These are phyloP conservation scores for Pythium brachiatum DNA, from an alignment of 352 stramenopile species.

Conservation along the genomic window DNA sequence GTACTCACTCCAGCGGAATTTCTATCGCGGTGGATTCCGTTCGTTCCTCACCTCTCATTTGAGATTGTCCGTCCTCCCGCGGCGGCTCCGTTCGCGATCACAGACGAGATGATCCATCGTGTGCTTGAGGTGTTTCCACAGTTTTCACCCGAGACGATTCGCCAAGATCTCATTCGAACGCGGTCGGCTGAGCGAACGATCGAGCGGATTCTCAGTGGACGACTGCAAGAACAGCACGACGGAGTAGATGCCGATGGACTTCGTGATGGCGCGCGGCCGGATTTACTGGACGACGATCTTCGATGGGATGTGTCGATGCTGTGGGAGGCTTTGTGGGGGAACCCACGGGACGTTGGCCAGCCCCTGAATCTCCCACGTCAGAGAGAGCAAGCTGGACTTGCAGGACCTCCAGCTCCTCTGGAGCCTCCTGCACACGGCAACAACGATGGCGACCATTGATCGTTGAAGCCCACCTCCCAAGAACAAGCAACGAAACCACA, in stretches of 20 bases:
- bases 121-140: conserved; percentile 78
- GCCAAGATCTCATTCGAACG: conserved; percentile 47
- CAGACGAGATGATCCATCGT: conserved; percentile 66
- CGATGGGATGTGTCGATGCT: conserved; percentile 17
- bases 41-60: conserved; percentile 70
- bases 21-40: conserved; percentile 60
- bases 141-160: conserved; percentile 56
- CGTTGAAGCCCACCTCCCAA: too few relatives aligned
- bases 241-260: conserved; percentile 24
- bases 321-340: conserved; percentile 18
- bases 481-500: conserved; percentile 30
- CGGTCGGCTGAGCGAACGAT: conserved; percentile 68
- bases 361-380: background rate
- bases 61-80: conserved; percentile 64
- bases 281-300: conserved; percentile 17
- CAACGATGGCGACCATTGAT: background rate
- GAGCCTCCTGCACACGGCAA: too few relatives aligned
- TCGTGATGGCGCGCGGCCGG: conserved; percentile 6
- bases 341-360: background rate
- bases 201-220: conserved; percentile 64
- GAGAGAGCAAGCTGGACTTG: background rate
- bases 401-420: background rate
- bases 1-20: conserved; percentile 46
- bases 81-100: conserved; percentile 45
- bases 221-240: conserved; percentile 29